phyloP scores from a whole-genome alignment of 176 grass and related monocot genomes.

The Echinochloa phyllopogon region DNA sequence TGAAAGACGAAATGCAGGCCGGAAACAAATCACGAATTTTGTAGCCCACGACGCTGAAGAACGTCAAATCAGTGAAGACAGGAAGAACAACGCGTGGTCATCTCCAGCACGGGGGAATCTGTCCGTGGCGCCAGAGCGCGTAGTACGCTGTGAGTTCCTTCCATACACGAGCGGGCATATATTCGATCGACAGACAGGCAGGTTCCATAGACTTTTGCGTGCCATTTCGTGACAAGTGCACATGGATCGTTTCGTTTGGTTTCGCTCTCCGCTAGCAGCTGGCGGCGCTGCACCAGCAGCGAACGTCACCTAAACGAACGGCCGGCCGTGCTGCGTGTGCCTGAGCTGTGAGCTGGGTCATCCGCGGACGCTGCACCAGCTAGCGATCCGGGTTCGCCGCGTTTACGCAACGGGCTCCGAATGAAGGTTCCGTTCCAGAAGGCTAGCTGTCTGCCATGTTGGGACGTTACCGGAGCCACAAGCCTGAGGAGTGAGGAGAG shows the following conservation, averaged over 20 bases:
- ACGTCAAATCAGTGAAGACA: neutral
- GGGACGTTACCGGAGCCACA: neutral
- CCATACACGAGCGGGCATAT: neutral
- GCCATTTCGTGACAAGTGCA: neutral
- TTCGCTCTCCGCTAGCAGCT: neutral
- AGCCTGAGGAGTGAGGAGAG: neutral
- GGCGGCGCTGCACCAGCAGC: neutral
- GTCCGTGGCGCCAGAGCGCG: neutral
- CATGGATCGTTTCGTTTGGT: neutral
- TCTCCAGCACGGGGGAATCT: neutral
- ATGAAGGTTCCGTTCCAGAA: neutral
- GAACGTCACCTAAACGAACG: neutral
- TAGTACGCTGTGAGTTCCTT: too few relatives aligned
- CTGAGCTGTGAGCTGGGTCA: neutral
- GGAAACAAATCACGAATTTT: too few relatives aligned
- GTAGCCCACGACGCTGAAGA: neutral
- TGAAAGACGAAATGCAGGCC: too few relatives aligned
- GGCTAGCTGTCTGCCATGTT: neutral
- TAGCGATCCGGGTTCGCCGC: neutral
- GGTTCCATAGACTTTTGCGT: neutral
- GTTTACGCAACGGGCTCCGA: neutral
- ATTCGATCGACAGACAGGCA: slow-evolving; percentile 13
- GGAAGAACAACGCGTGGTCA: neutral
- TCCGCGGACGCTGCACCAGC: neutral
- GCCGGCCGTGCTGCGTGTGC: neutral